A percentile compares a stretch with the other conserved stretches of the same genome.
Conservation (phyloP, 352 stramenopile species). For the Pythium pyrilobum region DNA sequence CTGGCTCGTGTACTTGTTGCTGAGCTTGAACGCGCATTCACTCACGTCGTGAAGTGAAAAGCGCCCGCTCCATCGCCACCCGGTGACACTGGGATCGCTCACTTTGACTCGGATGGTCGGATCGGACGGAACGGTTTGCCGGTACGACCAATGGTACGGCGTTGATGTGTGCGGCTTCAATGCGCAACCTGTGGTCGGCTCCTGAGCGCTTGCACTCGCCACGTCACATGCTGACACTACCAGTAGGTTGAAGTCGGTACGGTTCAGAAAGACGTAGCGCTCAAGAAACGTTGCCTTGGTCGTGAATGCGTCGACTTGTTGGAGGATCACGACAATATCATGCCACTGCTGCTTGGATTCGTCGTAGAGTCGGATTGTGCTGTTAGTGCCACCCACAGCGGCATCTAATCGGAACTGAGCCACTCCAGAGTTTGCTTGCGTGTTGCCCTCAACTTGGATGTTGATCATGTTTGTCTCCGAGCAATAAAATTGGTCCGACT, state of each 20-base stretch:
- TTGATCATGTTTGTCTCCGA: conserved; percentile 60
- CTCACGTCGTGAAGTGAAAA: conserved; percentile 81
- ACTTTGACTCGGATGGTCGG: conserved; percentile 65
- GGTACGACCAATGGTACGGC: conserved; percentile 61
- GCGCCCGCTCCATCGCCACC: conserved; percentile 76
- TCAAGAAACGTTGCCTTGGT: conserved; percentile 81
- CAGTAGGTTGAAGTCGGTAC: conserved; percentile 54
- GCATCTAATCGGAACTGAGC: conserved; percentile 54
- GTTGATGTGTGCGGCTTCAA: conserved; percentile 41
- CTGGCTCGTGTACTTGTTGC: conserved; percentile 69
- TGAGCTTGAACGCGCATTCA: conserved; percentile 82
- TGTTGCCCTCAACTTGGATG: conserved; percentile 64
- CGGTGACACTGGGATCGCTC: conserved; percentile 26
- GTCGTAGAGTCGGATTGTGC: conserved; percentile 64
- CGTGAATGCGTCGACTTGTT: conserved; percentile 56
- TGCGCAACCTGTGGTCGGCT: conserved; percentile 5
- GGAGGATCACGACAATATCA: conserved; percentile 67
- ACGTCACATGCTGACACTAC: conserved; percentile 48
- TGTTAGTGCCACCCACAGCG: conserved; percentile 50
- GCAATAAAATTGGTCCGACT: conserved; percentile 63
- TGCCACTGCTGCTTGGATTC: conserved; percentile 67
- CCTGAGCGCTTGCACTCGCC: conserved; percentile 4
- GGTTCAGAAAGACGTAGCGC: conserved; percentile 74
- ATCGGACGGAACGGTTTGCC: conserved; percentile 50
- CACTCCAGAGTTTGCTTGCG: conserved; percentile 37